Conservation (phyloP, 1,139 yeast genomes). For the Zygoascus hellenicus region DNA sequence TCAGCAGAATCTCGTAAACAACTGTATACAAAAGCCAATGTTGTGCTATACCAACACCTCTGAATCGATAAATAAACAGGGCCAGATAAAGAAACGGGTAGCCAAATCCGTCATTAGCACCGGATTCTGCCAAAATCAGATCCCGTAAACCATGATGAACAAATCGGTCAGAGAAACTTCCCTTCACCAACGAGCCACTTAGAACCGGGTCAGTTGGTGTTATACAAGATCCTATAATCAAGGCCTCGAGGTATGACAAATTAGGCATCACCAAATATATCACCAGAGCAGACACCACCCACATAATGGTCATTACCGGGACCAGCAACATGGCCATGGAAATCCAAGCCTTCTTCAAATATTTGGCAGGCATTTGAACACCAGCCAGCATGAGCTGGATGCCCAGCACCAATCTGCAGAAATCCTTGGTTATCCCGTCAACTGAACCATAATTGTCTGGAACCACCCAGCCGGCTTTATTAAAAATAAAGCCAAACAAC, state of each 20-base stretch:
- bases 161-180: conserved; percentile 37
- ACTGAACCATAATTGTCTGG: conserved; percentile 24
- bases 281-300: conserved; percentile 38
- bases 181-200: conserved; percentile 40
- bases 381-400: conserved; percentile 40
- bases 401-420: conserved; percentile 38
- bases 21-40: conserved; percentile 37
- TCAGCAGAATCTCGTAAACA: conserved; percentile 34
- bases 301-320: conserved; percentile 40
- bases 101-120: conserved; percentile 40
- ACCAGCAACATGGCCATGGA: conserved; percentile 35
- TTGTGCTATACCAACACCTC: conserved; percentile 29
- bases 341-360: conserved; percentile 31
- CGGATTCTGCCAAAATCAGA: conserved; percentile 38
- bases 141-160: conserved; percentile 31
- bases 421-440: conserved; percentile 30
- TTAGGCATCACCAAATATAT: conserved; percentile 34
- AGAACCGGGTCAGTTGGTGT: conserved; percentile 45
- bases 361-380: conserved; percentile 40
- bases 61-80: conserved; percentile 28
- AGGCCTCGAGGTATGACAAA: conserved; percentile 33
- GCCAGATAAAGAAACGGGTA: conserved; percentile 38
- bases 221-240: conserved; percentile 39
- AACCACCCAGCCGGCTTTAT: conserved; percentile 24
- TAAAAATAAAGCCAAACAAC: conserved; percentile 29